phyloP scores from a whole-genome alignment of 441 rosid species.

The Corymbia calophylla region DNA sequence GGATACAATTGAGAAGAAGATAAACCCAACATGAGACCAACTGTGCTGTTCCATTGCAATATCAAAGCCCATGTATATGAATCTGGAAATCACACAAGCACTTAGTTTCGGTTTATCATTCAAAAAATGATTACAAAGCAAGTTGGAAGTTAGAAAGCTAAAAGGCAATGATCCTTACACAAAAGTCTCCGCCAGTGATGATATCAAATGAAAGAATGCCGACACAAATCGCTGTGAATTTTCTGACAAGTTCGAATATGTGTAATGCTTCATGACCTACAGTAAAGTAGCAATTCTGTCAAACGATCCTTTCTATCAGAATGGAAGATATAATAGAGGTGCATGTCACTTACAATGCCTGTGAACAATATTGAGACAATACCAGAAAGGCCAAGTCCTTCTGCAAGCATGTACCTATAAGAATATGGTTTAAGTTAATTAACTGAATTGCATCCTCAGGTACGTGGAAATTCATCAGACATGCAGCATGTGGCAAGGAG shows the following conservation, averaged over 20 bases:
- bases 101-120: background rate
- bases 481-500: background rate
- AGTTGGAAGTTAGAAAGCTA: slow-evolving; percentile 6
- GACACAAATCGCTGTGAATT: slow-evolving; percentile 91
- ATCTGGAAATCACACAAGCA: slow-evolving; percentile 43
- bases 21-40: slow-evolving; percentile 97
- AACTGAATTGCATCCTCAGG: background rate
- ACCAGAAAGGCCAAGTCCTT: slow-evolving; percentile 99
- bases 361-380: slow-evolving; percentile 96
- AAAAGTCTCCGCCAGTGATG: slow-evolving; percentile 97
- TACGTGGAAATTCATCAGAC: background rate
- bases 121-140: background rate
- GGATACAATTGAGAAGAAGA: slow-evolving; percentile 98
- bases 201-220: slow-evolving; percentile 90
- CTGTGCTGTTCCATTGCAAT: slow-evolving; percentile 99
- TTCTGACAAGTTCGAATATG: slow-evolving; percentile 90
- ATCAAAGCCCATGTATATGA: slow-evolving; percentile 98
- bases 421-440: slow-evolving; percentile 2
- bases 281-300: slow-evolving; percentile 11
- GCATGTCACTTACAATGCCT: slow-evolving; percentile 71
- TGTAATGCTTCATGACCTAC: slow-evolving; percentile 97
- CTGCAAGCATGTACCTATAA: slow-evolving; percentile 95
- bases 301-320: background rate
- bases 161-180: slow-evolving; percentile 35
- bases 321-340: background rate